phyloP scores from a whole-genome alignment of 2,329 filamentous ascomycete genomes.

The Neopestalotiopsis sp. region DNA sequence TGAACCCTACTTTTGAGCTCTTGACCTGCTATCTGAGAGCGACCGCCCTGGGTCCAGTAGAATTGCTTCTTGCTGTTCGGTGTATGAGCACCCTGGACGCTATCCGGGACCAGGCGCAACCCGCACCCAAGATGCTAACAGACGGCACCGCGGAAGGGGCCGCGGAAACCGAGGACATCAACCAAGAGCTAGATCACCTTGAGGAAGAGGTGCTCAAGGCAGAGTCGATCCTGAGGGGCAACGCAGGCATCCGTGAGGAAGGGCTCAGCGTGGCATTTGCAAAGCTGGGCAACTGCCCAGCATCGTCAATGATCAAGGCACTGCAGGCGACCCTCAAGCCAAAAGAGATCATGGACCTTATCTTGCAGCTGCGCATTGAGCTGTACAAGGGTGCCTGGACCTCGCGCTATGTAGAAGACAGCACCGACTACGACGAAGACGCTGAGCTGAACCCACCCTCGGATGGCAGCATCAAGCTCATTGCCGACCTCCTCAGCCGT shows the following conservation, averaged over 20 bases:
- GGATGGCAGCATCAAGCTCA: conserved; percentile 72
- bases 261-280: conserved; percentile 72
- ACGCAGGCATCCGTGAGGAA: conserved; percentile 65
- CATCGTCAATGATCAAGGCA: conserved; percentile 62
- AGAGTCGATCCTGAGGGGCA: conserved; percentile 69
- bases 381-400: conserved; percentile 79
- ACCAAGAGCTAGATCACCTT: conserved; percentile 63
- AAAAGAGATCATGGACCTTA: conserved; percentile 72
- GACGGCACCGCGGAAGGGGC: conserved; percentile 33
- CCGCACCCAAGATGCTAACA: conserved; percentile 35
- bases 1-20: conserved; percentile 72
- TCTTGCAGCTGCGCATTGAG: conserved; percentile 75
- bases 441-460: conserved; percentile 57
- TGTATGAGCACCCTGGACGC: conserved; percentile 71
- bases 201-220: conserved; percentile 71
- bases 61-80: conserved; percentile 70
- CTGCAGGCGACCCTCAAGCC: conserved; percentile 68
- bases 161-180: conserved; percentile 41
- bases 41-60: conserved; percentile 68
- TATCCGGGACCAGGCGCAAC: conserved; percentile 48
- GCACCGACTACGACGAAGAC: conserved; percentile 51
- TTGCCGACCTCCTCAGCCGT: conserved; percentile 73
- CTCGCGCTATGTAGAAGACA: conserved; percentile 66
- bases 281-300: conserved; percentile 71
- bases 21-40: conserved; percentile 69